Evolutionary conservation across 2,329 filamentous ascomycete species (phyloP), one percentile per base, ranked within the genome.

Genomic region (Paecilomyces fulvus): DNA sequence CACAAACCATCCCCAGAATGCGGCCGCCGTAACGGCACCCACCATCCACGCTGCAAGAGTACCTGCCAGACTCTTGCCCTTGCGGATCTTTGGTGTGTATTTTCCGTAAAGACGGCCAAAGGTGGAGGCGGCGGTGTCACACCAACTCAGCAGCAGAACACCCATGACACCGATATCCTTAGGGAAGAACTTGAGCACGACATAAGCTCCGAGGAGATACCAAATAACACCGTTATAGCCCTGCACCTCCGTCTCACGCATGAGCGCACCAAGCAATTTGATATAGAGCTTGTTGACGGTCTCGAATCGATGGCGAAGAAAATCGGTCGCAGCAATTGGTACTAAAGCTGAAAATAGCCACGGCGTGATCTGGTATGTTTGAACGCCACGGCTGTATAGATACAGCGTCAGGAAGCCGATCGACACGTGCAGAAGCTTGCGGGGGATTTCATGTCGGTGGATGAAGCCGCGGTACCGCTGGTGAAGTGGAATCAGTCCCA

Each of bases 141-240:
- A 99, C 94, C 94, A 99, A 68, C 89, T 95, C 23, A 99, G 83
- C 46, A 99, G 82, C 65, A 99, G 79, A 49, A 97, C 88, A 59
- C 88, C 86, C 79, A 97, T 87, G 52, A 95, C 87, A 7, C 87
- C 91, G 23, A 99, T 83, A 66, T 99, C 94, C 76, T 97, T 99
- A 61, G 92, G 90, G 71, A 95, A 90, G 71, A 90, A 90, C 63
- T 84, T 84, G 62, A 97, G 83, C 14, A 92, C 90, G 30, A 86
- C 80, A 85, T 91, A 96, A 28, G 91, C 87, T 56, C 94, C 94
- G 7, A 96, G 82, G 9, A 99, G 83, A 74, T 97, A 99, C 79
- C 89, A 96, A 63, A 99, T 95, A 63, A 97, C 92, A 54, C 94
- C 94, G 70, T 99, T 99, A 80, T 90, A 99, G 53, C 91, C 90